Evolutionary conservation across 2,329 filamentous ascomycete species (phyloP).

Genomic region (Ceratocystis papillata): DNA sequence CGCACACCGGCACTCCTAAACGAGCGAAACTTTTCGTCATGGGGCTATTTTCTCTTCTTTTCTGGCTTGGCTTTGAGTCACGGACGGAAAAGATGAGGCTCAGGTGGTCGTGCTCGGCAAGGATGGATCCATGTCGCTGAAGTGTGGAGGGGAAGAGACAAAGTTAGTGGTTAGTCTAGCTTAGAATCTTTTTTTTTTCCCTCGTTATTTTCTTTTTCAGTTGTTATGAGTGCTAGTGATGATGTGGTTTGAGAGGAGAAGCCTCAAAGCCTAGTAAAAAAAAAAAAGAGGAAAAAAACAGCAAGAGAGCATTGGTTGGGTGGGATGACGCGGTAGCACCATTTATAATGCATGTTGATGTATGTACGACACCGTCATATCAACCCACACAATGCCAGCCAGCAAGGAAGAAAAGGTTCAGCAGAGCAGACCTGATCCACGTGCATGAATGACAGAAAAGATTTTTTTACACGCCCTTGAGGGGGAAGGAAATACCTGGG

Average conservation of each 20-base stretch:
- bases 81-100: constrained; percentile 2
- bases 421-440: constrained; percentile 5
- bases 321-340: background rate
- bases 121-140: background rate
- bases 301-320: background rate
- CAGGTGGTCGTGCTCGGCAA: constrained; percentile 4
- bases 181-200: background rate
- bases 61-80: background rate
- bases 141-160: background rate
- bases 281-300: no score
- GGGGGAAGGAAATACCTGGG: background rate
- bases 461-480: background rate
- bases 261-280: background rate
- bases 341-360: background rate
- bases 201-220: background rate
- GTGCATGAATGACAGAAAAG: constrained; percentile 1
- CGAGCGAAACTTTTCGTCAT: constrained; percentile 4
- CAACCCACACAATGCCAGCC: background rate
- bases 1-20: background rate
- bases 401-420: background rate
- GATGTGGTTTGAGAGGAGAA: no score
- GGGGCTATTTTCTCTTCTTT: background rate
- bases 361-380: background rate
- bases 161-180: background rate
- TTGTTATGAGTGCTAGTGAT: background rate